Percentiles rank a stretch among this genome's conserved stretches.
Conservation (phyloP, 1,284 basidiomycete species). For the Vanrija pseudolonga region DNA sequence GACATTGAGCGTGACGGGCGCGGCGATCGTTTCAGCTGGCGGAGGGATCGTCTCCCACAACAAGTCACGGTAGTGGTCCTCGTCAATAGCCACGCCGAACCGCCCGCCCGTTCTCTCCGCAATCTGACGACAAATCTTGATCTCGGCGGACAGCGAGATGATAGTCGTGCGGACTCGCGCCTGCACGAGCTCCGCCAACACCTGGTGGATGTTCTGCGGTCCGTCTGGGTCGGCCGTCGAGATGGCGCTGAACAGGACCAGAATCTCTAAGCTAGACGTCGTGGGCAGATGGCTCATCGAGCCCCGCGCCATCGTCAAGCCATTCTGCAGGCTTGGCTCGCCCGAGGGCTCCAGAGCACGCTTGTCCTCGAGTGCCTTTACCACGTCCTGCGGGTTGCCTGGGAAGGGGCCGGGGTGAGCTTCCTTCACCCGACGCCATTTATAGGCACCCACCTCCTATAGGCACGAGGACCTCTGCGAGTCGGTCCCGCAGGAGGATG, state of each 20-base stretch:
- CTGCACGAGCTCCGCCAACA: slow-evolving; percentile 72
- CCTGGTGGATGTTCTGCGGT: slow-evolving; percentile 69
- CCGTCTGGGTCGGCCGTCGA: slow-evolving; percentile 97
- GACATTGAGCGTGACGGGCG: slow-evolving; percentile 31
- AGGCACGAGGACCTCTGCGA: slow-evolving; percentile 80
- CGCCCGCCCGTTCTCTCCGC: slow-evolving; percentile 83
- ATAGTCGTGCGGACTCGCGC: slow-evolving; percentile 86
- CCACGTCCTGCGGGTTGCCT: slow-evolving; percentile 94
- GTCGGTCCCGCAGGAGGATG: slow-evolving; percentile 82
- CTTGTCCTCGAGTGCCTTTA: slow-evolving; percentile 78
- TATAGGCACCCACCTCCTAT: slow-evolving; percentile 67
- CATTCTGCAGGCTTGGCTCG: slow-evolving; percentile 94
- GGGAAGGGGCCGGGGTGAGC: neutral
- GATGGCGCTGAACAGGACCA: slow-evolving; percentile 88
- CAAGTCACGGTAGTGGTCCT: slow-evolving; percentile 92
- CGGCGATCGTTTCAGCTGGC: slow-evolving; percentile 65
- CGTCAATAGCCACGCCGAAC: slow-evolving; percentile 93
- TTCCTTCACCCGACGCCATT: too few relatives aligned
- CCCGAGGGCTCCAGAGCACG: slow-evolving; percentile 84
- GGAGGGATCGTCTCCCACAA: slow-evolving; percentile 95
- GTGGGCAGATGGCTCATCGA: slow-evolving; percentile 92
- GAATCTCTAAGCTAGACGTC: slow-evolving; percentile 90
- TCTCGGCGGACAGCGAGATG: slow-evolving; percentile 89
- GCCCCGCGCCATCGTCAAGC: slow-evolving; percentile 88
- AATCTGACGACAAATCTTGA: slow-evolving; percentile 92